Evolutionary conservation across 1,284 basidiomycete species (phyloP).

Genomic region (Schizophyllum amplum): DNA sequence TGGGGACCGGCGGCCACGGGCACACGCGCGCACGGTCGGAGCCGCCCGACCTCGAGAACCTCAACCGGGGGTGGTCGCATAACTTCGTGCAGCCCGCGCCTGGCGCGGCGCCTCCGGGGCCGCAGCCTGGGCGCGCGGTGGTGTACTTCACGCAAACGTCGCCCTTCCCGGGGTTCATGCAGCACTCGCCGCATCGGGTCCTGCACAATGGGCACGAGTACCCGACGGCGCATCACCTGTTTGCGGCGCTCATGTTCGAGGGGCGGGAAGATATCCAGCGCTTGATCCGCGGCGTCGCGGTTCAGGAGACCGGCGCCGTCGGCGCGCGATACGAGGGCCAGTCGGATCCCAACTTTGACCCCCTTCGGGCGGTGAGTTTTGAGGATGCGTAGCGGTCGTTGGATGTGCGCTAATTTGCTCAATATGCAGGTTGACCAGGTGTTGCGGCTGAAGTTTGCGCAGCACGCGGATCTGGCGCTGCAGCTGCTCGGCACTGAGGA

Average conservation of each 20-base stretch:
- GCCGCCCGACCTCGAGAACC: not conserved
- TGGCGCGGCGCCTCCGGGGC: not conserved
- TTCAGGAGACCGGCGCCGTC: conserved; percentile 42
- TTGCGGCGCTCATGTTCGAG: conserved; percentile 46
- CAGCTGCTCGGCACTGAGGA: conserved; percentile 41
- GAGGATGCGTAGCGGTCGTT: no score
- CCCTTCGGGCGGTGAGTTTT: conserved; percentile 37
- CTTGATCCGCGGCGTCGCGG: conserved; percentile 15
- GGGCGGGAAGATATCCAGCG: conserved; percentile 34
- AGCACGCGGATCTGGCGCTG: conserved; percentile 41
- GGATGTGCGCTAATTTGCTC: not conserved
- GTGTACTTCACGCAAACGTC: not conserved
- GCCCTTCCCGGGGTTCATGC: conserved; percentile 28
- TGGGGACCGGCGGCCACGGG: not conserved
- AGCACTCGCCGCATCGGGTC: conserved; percentile 37
- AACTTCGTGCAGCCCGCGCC: not conserved
- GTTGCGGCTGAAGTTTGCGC: conserved; percentile 51
- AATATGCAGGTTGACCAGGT: conserved; percentile 49
- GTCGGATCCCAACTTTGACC: conserved; percentile 46
- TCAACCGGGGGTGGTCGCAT: not conserved
- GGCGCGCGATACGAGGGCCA: conserved; percentile 30
- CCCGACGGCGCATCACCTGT: conserved; percentile 46
- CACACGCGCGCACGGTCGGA: not conserved
- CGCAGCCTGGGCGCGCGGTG: no score
- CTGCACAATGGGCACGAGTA: conserved; percentile 35